phyloP scores from a whole-genome alignment of 495 filamentous ascomycete species.

The Ascobolus immersus region DNA sequence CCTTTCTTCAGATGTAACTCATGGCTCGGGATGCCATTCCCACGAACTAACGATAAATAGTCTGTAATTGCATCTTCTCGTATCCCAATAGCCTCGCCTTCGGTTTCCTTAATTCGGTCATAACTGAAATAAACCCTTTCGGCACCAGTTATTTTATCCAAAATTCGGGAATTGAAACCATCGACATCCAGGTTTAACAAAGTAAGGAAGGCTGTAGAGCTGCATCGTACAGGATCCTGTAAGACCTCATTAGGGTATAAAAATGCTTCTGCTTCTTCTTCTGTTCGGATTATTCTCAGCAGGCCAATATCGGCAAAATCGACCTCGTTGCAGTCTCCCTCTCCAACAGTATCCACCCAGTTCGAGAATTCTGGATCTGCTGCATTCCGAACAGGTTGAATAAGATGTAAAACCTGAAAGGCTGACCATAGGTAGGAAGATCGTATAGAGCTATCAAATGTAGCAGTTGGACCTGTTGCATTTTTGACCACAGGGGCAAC shows the following conservation, averaged over 20 bases:
- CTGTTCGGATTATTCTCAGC: neutral
- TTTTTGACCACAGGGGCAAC: neutral
- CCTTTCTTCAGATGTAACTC: too few species aligned
- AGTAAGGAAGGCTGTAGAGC: neutral
- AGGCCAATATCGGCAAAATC: neutral
- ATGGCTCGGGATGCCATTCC: neutral
- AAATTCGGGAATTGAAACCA: neutral
- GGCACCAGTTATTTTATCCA: too few species aligned
- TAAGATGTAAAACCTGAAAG: neutral
- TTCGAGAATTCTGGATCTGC: neutral
- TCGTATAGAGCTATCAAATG: neutral
- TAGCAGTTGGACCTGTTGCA: neutral
- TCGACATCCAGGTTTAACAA: neutral
- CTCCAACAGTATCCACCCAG: neutral
- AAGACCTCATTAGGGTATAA: neutral
- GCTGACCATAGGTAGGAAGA: neutral
- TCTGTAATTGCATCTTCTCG: neutral
- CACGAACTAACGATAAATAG: neutral
- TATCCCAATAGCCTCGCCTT: neutral
- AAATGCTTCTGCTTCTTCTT: neutral
- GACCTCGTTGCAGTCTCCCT: neutral
- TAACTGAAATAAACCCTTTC: too few species aligned
- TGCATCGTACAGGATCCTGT: neutral
- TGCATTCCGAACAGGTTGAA: neutral
- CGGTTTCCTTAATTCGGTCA: neutral